Percentiles rank a stretch among this genome's conserved stretches.
Evolutionary conservation across 257 asterid genomes (phyloP).

Genomic region (Solanum infundibuliforme): DNA sequence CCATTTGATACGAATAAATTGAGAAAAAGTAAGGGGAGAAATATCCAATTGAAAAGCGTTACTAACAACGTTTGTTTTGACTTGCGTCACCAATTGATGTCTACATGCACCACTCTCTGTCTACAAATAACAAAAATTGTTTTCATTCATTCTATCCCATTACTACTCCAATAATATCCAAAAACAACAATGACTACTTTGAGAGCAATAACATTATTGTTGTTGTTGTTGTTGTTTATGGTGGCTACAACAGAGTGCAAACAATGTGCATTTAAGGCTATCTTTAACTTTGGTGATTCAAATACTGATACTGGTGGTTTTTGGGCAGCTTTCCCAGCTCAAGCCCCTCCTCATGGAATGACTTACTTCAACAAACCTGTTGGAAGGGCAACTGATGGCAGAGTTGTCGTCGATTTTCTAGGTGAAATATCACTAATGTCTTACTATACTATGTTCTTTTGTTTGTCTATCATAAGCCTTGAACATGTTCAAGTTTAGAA

Average conservation of each 20-base stretch:
- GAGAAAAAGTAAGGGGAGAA: neutral
- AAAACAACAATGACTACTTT: constrained; percentile 2
- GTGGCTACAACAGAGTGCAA: neutral
- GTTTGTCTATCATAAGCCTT: neutral
- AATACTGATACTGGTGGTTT: constrained; percentile 77
- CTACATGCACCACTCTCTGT: neutral
- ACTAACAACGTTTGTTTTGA: neutral
- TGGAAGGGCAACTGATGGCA: constrained; percentile 82
- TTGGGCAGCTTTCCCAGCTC: constrained; percentile 70
- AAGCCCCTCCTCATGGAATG: constrained; percentile 55
- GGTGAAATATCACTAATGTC: constrained; percentile 22
- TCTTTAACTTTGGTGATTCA: constrained; percentile 78
- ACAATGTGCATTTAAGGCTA: constrained; percentile 46
- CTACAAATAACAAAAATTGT: neutral
- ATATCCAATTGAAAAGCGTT: neutral
- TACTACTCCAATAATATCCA: neutral
- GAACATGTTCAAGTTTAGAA: neutral
- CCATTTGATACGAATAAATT: neutral
- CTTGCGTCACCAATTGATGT: neutral
- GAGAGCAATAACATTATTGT: neutral
- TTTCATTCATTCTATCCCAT: neutral
- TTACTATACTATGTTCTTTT: neutral
- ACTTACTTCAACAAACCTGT: constrained; percentile 65
- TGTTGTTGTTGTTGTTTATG: neutral
- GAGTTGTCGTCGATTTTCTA: constrained; percentile 65